These are phyloP conservation scores for Orbilia blumenaviensis DNA, from an alignment of 2,329 filamentous ascomycete species.

Conservation along the genomic window DNA sequence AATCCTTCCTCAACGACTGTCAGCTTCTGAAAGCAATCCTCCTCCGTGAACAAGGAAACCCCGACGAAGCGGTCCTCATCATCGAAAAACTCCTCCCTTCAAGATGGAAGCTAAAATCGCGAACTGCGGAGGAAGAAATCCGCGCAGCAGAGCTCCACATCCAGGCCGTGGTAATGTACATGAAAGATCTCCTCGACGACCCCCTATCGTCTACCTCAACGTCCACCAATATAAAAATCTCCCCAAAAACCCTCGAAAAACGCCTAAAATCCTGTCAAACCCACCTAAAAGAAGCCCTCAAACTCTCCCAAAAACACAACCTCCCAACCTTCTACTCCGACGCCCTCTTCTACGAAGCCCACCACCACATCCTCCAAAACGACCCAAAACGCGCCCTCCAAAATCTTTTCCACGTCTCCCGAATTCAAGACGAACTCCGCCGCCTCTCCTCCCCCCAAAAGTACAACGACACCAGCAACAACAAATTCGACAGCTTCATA, in stretches of 20 bases:
- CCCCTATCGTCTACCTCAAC: not conserved
- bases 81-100: slow-evolving; percentile 39
- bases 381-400: slow-evolving; percentile 22
- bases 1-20: not conserved
- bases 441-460: slow-evolving; percentile 33
- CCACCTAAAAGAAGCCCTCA: slow-evolving; percentile 36
- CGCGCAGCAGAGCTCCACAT: slow-evolving; percentile 20
- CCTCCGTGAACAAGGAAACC: slow-evolving; percentile 26
- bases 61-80: slow-evolving; percentile 27
- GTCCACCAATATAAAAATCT: not conserved
- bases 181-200: not conserved
- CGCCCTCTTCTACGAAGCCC: slow-evolving; percentile 33
- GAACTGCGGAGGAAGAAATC: slow-evolving; percentile 22
- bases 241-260: slow-evolving; percentile 27
- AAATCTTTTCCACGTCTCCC: slow-evolving; percentile 12
- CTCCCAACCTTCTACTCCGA: slow-evolving; percentile 27
- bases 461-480: not conserved
- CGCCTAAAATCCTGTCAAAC: slow-evolving; percentile 19
- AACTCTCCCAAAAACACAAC: slow-evolving; percentile 28
- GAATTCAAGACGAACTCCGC: slow-evolving; percentile 35
- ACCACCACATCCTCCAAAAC: slow-evolving; percentile 29
- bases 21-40: slow-evolving; percentile 20
- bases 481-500: slow-evolving; percentile 39
- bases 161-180: slow-evolving; percentile 22
- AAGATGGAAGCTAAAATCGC: slow-evolving; percentile 41